These are phyloP conservation scores for Tolypocladium amazonense DNA, from an alignment of 2,329 filamentous ascomycete genomes.

Conservation along the genomic window DNA sequence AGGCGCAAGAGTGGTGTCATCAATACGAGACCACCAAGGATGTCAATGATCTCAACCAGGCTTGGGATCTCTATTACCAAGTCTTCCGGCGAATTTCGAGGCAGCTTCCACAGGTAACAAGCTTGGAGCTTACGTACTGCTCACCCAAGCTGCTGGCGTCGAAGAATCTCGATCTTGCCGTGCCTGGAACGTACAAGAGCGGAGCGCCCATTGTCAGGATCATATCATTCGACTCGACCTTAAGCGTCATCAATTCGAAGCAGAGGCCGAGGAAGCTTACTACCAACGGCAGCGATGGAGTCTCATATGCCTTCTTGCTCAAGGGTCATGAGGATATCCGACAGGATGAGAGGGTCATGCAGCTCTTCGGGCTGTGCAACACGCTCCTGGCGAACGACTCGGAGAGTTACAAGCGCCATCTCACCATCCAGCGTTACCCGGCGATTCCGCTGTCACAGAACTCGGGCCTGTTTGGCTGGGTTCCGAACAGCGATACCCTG, in stretches of 20 bases:
- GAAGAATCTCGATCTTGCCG: slow-evolving; percentile 77
- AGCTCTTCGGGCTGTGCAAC: slow-evolving; percentile 95
- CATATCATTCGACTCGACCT: slow-evolving; percentile 77
- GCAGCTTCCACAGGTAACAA: slow-evolving; percentile 86
- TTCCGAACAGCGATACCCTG: slow-evolving; percentile 93
- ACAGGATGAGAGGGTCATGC: slow-evolving; percentile 98
- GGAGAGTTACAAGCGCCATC: slow-evolving; percentile 92
- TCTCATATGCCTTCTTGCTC: slow-evolving; percentile 75
- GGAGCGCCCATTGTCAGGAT: slow-evolving; percentile 71
- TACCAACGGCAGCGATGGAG: slow-evolving; percentile 80
- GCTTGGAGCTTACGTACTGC: slow-evolving; percentile 89
- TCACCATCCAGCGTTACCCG: slow-evolving; percentile 91
- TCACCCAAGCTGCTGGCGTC: slow-evolving; percentile 86
- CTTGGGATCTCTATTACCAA: slow-evolving; percentile 98
- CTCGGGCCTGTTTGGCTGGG: slow-evolving; percentile 91
- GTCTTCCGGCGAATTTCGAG: slow-evolving; percentile 93
- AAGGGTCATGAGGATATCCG: slow-evolving; percentile 99
- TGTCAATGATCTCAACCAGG: slow-evolving; percentile 89
- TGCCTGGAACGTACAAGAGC: slow-evolving; percentile 90
- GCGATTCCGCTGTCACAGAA: slow-evolving; percentile 96
- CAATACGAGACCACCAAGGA: slow-evolving; percentile 85
- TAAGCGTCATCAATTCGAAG: slow-evolving; percentile 92
- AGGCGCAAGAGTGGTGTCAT: slow-evolving; percentile 92
- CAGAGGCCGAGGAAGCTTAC: slow-evolving; percentile 87
- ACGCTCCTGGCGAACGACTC: slow-evolving; percentile 88